phyloP scores from a whole-genome alignment of 352 stramenopile species.

The Pythium plurisporium region DNA sequence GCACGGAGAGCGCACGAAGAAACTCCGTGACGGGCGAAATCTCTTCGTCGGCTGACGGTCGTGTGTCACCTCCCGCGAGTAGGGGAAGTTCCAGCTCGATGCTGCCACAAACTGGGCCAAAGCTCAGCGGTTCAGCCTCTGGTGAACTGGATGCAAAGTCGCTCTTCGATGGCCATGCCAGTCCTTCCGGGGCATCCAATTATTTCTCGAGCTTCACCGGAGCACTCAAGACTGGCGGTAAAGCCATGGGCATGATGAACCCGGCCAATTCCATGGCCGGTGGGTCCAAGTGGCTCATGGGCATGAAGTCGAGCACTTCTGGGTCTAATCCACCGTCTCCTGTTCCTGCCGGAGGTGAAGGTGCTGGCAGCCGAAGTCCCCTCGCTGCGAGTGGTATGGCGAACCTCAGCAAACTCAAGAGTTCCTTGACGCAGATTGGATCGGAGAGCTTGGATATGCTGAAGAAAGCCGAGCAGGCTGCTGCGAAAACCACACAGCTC shows the following conservation, averaged over 20 bases:
- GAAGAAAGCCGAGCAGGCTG: conserved; percentile 67
- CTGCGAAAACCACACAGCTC: conserved; percentile 41
- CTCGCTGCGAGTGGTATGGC: conserved; percentile 23
- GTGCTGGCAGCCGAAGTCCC: neutral
- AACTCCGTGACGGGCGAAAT: neutral
- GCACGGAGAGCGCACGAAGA: conserved; percentile 8
- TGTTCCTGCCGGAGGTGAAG: conserved; percentile 4
- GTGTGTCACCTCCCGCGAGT: conserved; percentile 4
- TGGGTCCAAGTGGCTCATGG: conserved; percentile 73
- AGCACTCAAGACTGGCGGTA: conserved; percentile 62
- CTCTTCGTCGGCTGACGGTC: neutral
- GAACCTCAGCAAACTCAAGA: conserved; percentile 53
- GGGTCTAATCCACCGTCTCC: conserved; percentile 10
- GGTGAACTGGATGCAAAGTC: conserved; percentile 31
- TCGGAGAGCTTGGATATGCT: conserved; percentile 72
- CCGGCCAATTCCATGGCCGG: conserved; percentile 47
- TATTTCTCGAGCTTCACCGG: conserved; percentile 73
- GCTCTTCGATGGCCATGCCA: conserved; percentile 34
- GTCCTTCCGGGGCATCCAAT: conserved; percentile 11
- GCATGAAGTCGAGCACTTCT: conserved; percentile 32
- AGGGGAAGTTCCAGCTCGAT: conserved; percentile 12
- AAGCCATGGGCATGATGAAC: conserved; percentile 52
- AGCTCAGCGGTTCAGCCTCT: conserved; percentile 12
- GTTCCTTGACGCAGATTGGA: conserved; percentile 56
- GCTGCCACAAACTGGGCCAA: conserved; percentile 6